phyloP scores from a whole-genome alignment of 2,329 filamentous ascomycete genomes.

The Pseudogymnoascus sp. region DNA sequence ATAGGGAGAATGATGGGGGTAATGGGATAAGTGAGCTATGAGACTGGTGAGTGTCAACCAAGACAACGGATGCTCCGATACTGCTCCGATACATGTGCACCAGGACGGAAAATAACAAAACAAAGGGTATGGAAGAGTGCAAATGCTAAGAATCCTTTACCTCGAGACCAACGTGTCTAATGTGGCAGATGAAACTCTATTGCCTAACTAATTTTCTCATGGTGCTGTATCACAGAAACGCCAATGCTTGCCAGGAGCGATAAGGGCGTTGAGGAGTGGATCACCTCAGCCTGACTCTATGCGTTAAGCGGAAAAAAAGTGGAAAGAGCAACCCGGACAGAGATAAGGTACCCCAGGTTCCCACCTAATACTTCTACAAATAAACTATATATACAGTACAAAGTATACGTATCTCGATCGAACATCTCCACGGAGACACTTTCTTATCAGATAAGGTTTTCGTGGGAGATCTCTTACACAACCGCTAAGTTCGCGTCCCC shows the following conservation, averaged over 20 bases:
- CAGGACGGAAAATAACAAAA: too few species aligned
- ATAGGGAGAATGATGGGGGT: neutral
- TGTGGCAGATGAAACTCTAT: neutral
- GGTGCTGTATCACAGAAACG: neutral
- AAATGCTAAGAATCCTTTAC: neutral
- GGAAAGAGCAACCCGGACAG: neutral
- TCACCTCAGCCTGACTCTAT: neutral
- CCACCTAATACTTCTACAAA: neutral
- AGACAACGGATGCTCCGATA: neutral
- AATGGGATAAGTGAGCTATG: neutral
- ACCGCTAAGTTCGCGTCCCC: neutral
- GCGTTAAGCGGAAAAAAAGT: neutral
- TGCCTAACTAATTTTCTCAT: neutral
- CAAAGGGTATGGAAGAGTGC: neutral
- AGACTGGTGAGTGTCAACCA: neutral
- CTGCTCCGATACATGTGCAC: too few species aligned
- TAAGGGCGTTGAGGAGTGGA: neutral
- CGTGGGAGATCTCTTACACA: neutral
- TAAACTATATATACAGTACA: neutral
- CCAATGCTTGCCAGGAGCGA: neutral
- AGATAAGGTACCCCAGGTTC: neutral
- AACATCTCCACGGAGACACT: neutral
- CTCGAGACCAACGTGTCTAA: neutral
- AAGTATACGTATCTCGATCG: neutral
- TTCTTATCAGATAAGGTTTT: neutral